Conservation (phyloP, 2,329 filamentous ascomycete genomes). For the Byssoonygena ceratinophila region DNA sequence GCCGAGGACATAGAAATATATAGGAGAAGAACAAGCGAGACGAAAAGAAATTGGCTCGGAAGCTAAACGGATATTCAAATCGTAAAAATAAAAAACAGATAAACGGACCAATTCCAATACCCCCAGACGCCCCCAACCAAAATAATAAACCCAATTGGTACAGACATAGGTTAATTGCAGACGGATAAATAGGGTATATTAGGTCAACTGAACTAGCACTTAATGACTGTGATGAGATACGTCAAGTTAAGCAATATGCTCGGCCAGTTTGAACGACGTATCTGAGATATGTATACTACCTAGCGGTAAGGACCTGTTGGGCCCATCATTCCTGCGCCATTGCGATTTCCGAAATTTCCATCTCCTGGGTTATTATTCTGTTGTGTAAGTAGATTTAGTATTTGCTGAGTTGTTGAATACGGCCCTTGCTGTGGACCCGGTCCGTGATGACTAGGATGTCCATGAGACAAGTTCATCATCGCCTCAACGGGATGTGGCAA, state of each 20-base stretch:
- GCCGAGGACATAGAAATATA: not conserved
- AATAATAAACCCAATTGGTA: slow-evolving; percentile 8
- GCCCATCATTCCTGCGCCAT: slow-evolving; percentile 18
- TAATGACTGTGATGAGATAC: not conserved
- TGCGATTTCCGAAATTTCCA: slow-evolving; percentile 11
- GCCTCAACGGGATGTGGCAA: slow-evolving; percentile 31
- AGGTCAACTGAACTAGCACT: slow-evolving; percentile 3
- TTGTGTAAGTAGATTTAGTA: slow-evolving; percentile 38
- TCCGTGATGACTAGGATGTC: slow-evolving; percentile 28
- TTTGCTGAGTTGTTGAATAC: slow-evolving; percentile 31
- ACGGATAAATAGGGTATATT: slow-evolving; percentile 9
- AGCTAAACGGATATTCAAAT: slow-evolving; percentile 1
- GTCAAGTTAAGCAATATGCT: not conserved
- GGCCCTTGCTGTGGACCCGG: slow-evolving; percentile 31
- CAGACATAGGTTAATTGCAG: slow-evolving; percentile 6
- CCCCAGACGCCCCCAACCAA: not conserved
- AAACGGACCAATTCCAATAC: not conserved
- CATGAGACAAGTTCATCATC: slow-evolving; percentile 30
- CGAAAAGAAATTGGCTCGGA: not conserved
- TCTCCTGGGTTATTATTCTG: slow-evolving; percentile 23
- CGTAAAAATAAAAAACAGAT: not conserved
- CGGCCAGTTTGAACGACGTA: not conserved
- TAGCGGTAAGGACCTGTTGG: slow-evolving; percentile 18
- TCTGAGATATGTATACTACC: not conserved
- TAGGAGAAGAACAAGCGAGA: not conserved